A percentile compares a stretch with the other conserved stretches of the same genome.
These are phyloP conservation scores for Rostrohypoxylon terebratum DNA, from an alignment of 495 filamentous ascomycete genomes.

Conservation along the genomic window DNA sequence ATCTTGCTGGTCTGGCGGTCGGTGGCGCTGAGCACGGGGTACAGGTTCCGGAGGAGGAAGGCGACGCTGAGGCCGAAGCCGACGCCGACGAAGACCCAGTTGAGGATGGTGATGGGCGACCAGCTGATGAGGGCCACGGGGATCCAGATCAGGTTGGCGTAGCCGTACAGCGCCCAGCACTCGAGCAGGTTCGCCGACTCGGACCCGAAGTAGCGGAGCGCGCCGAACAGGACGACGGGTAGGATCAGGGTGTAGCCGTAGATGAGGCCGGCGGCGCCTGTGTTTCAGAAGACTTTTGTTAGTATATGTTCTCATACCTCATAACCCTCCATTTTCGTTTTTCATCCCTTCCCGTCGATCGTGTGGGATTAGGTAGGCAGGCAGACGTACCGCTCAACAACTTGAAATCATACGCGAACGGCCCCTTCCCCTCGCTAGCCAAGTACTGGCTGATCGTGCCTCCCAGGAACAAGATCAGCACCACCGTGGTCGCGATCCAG, in stretches of 20 bases:
- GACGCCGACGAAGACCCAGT: conserved; percentile 91
- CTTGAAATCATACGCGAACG: conserved; percentile 85
- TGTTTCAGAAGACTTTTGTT: conserved; percentile 18
- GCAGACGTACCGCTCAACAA: conserved; percentile 72
- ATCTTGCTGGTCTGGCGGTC: conserved; percentile 92
- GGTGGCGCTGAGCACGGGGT: conserved; percentile 91
- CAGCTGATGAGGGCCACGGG: conserved; percentile 91
- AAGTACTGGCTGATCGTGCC: conserved; percentile 95
- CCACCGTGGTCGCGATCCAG: conserved; percentile 98
- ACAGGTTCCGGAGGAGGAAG: conserved; percentile 92
- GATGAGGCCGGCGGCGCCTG: conserved; percentile 85
- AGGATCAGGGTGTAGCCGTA: conserved; percentile 93
- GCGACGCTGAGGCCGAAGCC: conserved; percentile 88
- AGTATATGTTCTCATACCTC: conserved; percentile 2
- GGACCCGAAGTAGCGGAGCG: conserved; percentile 91
- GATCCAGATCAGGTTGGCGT: conserved; percentile 96
- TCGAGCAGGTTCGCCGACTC: conserved; percentile 91
- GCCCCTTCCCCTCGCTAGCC: conserved; percentile 56
- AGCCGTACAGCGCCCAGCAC: conserved; percentile 94
- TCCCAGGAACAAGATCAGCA: conserved; percentile 93
- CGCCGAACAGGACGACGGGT: conserved; percentile 86
- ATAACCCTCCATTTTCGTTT: not conserved
- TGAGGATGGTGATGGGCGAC: conserved; percentile 84
- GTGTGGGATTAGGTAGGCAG: not conserved
- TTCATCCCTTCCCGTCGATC: too few relatives aligned